phyloP scores from a whole-genome alignment of 2,329 filamentous ascomycete species.

The Biscogniauxia mediterranea region DNA sequence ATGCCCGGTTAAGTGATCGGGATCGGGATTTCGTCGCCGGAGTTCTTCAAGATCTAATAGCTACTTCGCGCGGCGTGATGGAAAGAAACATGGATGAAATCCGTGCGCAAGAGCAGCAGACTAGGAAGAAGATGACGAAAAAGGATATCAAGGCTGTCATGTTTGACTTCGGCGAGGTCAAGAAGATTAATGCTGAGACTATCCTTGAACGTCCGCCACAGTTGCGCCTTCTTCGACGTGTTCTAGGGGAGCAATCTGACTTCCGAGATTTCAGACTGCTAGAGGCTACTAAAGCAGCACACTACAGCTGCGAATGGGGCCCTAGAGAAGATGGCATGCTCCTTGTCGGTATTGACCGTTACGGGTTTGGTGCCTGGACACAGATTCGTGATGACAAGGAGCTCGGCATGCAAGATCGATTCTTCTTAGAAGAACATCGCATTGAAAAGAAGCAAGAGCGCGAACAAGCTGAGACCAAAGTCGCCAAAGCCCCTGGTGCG shows the following conservation, averaged over 20 bases:
- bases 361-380: slow-evolving; percentile 94
- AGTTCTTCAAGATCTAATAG: slow-evolving; percentile 73
- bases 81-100: slow-evolving; percentile 69
- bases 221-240: slow-evolving; percentile 77
- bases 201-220: slow-evolving; percentile 88
- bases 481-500: slow-evolving; percentile 90
- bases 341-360: slow-evolving; percentile 84
- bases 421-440: slow-evolving; percentile 96
- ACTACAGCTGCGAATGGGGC: slow-evolving; percentile 91
- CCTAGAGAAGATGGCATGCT: slow-evolving; percentile 96
- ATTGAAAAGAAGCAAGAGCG: slow-evolving; percentile 97
- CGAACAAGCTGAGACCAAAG: slow-evolving; percentile 72
- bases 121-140: slow-evolving; percentile 82
- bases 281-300: slow-evolving; percentile 87
- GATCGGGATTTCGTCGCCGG: slow-evolving; percentile 76
- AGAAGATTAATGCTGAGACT: slow-evolving; percentile 94
- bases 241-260: slow-evolving; percentile 65
- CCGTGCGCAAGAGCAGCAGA: slow-evolving; percentile 77
- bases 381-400: slow-evolving; percentile 91
- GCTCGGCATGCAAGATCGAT: slow-evolving; percentile 81
- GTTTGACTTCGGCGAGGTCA: slow-evolving; percentile 90
- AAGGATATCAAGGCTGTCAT: slow-evolving; percentile 97
- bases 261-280: slow-evolving; percentile 80
- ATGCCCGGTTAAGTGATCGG: slow-evolving; percentile 79
- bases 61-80: slow-evolving; percentile 55